These are phyloP conservation scores for Gossypium trilobum DNA, from an alignment of 441 rosid genomes.

Conservation along the genomic window DNA sequence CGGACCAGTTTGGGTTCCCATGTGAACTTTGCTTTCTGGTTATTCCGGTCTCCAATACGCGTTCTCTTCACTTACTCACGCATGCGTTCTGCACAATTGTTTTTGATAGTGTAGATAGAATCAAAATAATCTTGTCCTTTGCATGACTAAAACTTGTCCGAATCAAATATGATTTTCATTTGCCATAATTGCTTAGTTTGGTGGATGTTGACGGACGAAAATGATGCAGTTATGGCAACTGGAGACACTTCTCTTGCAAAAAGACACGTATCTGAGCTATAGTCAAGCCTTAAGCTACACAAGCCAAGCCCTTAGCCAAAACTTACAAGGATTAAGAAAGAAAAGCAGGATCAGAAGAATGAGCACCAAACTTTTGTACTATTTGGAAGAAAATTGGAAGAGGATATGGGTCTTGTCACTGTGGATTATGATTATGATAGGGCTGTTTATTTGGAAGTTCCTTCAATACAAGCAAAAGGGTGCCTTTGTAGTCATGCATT, in stretches of 20 bases:
- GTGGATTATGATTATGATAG: constrained; percentile 48
- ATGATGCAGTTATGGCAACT: constrained; percentile 55
- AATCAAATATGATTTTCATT: not conserved
- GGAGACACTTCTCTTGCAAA: constrained; percentile 54
- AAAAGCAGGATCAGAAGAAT: constrained; percentile 36
- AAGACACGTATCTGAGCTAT: constrained; percentile 48
- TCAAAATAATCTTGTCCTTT: constrained; percentile 10
- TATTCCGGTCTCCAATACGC: constrained; percentile 7
- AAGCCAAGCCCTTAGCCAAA: constrained; percentile 59
- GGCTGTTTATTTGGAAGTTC: constrained; percentile 50
- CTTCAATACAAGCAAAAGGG: constrained; percentile 38
- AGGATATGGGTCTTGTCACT: constrained; percentile 51
- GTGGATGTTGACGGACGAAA: constrained; percentile 4
- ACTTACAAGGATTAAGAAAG: constrained; percentile 41
- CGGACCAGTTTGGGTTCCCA: constrained; percentile 22
- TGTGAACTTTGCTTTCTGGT: constrained; percentile 21
- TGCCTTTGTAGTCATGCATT: constrained; percentile 52
- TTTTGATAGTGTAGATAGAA: constrained; percentile 11
- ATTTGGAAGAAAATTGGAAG: constrained; percentile 50
- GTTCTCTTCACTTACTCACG: constrained; percentile 10
- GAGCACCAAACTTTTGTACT: constrained; percentile 35
- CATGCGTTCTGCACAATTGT: not conserved
- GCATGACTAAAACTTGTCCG: not conserved
- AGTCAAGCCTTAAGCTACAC: constrained; percentile 60
- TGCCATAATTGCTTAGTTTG: constrained; percentile 3